Evolutionary conservation across 768 basidiomycete species (phyloP).

Genomic region (Gyrodon lividus): DNA sequence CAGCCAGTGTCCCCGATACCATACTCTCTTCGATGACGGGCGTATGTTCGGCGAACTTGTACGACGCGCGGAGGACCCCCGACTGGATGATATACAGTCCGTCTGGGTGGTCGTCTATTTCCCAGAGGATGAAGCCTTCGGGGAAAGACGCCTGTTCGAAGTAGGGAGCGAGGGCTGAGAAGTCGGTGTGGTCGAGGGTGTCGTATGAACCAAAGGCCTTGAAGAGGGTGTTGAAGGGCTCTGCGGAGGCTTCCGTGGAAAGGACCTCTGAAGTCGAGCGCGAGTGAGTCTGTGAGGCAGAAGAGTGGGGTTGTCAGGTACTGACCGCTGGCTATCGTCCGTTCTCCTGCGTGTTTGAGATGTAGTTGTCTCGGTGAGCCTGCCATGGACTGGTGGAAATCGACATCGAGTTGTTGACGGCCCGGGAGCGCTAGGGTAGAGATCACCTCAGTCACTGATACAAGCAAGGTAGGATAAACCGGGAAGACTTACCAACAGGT

Average conservation of each 20-base stretch:
- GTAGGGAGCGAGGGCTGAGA: slow-evolving; percentile 66
- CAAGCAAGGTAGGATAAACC: background rate
- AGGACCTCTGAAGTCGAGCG: slow-evolving; percentile 17
- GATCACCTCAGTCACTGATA: background rate
- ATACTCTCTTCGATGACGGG: slow-evolving; percentile 81
- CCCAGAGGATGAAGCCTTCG: slow-evolving; percentile 68
- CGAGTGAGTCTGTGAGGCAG: background rate
- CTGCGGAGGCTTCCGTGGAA: slow-evolving; percentile 38
- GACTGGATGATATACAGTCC: slow-evolving; percentile 88
- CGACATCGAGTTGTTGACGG: slow-evolving; percentile 50
- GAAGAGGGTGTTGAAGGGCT: slow-evolving; percentile 73
- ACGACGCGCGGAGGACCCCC: slow-evolving; percentile 82
- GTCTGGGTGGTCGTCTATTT: slow-evolving; percentile 70
- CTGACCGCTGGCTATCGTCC: slow-evolving; percentile 64
- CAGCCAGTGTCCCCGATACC: slow-evolving; percentile 91
- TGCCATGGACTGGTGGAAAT: slow-evolving; percentile 39
- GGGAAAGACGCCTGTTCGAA: slow-evolving; percentile 62
- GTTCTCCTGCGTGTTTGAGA: slow-evolving; percentile 67
- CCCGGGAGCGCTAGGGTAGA: slow-evolving; percentile 51
- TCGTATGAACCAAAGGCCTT: slow-evolving; percentile 80
- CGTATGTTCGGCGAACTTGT: slow-evolving; percentile 70
- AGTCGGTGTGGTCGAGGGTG: slow-evolving; percentile 51
- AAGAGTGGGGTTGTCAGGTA: background rate
- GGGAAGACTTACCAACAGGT: slow-evolving; percentile 41
- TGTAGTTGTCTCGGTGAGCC: slow-evolving; percentile 70